These are phyloP conservation scores for Neurospora crassa DNA, from an alignment of 2,329 filamentous ascomycete species.

Conservation along the genomic window DNA sequence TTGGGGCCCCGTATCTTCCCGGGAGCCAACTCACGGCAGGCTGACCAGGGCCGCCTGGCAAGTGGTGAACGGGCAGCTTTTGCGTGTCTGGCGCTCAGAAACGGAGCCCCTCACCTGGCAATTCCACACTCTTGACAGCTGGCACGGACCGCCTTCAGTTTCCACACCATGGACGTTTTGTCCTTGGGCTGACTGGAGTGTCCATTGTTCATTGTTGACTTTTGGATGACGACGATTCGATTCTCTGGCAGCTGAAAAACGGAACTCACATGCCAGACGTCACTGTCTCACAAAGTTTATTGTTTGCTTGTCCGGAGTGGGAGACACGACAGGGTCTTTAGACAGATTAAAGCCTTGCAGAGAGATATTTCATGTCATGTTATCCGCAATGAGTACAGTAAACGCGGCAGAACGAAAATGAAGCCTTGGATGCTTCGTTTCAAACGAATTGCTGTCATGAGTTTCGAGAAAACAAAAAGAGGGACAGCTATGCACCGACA, in stretches of 20 bases:
- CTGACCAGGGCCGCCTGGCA: constrained; percentile 1
- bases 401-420: not conserved
- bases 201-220: not conserved
- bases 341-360: not conserved
- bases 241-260: not conserved
- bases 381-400: not conserved
- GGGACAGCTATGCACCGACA: not conserved
- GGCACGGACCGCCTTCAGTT: not conserved
- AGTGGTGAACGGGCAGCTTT: not conserved
- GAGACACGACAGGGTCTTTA: not conserved
- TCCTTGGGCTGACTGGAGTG: constrained; percentile 1
- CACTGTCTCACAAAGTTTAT: not conserved
- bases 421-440: not conserved
- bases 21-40: not conserved
- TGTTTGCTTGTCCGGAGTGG: not conserved
- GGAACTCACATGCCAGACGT: not conserved
- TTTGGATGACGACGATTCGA: not conserved
- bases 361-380: not conserved
- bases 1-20: constrained; percentile 3
- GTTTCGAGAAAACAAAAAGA: not conserved
- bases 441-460: not conserved
- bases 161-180: constrained; percentile 3
- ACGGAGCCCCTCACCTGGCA: constrained; percentile 1
- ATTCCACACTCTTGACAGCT: not conserved
- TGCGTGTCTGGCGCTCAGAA: not conserved